Conservation (phyloP, 75 land plant genomes). For the Sequoiadendron giganteum region DNA sequence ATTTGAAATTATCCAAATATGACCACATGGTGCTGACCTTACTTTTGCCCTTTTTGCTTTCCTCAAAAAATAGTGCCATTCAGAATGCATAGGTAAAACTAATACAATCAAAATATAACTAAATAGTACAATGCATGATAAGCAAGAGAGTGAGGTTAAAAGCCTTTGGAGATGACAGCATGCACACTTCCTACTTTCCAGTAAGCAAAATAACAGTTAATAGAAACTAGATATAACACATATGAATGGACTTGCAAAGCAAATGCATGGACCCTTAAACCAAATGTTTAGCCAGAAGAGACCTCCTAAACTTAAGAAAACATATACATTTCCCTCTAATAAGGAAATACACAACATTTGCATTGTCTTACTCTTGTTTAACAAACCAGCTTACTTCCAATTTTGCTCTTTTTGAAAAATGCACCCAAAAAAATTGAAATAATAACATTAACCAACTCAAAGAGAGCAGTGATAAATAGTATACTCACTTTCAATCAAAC, state of each 20-base stretch:
- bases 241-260: not conserved
- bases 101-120: too few species aligned
- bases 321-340: not conserved
- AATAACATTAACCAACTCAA: not conserved
- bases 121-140: not conserved
- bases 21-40: too few species aligned
- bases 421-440: not conserved
- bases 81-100: too few species aligned
- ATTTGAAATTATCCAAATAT: too few species aligned
- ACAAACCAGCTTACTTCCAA: not conserved
- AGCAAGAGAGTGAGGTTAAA: not conserved
- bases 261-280: not conserved
- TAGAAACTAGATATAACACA: not conserved
- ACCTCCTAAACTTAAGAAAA: not conserved
- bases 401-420: not conserved
- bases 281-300: not conserved
- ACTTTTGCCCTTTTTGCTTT: too few species aligned
- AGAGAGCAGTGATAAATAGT: not conserved
- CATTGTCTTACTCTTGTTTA: not conserved
- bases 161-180: not conserved
- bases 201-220: not conserved
- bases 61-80: too few species aligned
- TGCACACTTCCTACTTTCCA: not conserved
- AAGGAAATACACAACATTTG: not conserved
- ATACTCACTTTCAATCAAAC: constrained; percentile 31